Evolutionary conservation across 805 yeast species (phyloP), one percentile per base, ranked within the genome.

Genomic region (Candida succiphila): DNA sequence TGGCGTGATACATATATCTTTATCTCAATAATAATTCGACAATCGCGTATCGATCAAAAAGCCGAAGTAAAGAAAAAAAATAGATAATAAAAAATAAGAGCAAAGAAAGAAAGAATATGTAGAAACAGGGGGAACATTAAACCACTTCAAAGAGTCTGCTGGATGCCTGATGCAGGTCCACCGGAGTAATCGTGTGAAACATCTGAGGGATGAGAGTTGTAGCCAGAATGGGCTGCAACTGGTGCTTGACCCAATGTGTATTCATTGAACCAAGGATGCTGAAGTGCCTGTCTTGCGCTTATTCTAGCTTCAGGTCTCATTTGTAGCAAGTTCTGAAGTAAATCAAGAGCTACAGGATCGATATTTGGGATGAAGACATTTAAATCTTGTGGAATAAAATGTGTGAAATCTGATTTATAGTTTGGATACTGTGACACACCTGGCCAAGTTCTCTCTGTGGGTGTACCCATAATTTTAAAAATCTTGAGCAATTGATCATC

Each of bases 401-500:
- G 70, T 41, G 82, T 87, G 72, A 88, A 87, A 49, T 80, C 82
- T 34, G 76, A 68, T 57, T 83, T 76, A 59, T 79, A 92, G 56
- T 92, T 89, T 25, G 97, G 94, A 46, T 83, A 71, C 38, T 75
- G 78, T 12, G 94, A 78, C 28, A 92, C 81, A n/a, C 94, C 96
- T 1, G 98, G 96, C 98, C 98, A 92, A 19, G 94, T 79, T 40
- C 80, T 67, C 57, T 92, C 98, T 50, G 80, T 85, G 27, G 98
- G 98, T 2, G 98, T 92, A 17, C 98, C 98, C 82, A 92, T 77
- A 18, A 88, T 66, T 53, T 94, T 75, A 64, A 92, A 92, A 33
- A 92, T 92, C 53, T 85, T 84, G 57, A 80, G 72, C 46, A 92
- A 69, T 58, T 92, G 97, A 60, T 92, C 98, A 36, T 92, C 96